These are phyloP conservation scores for Cymbopogon flexuosus DNA, from an alignment of 202 grass and related monocot species.

Conservation along the genomic window DNA sequence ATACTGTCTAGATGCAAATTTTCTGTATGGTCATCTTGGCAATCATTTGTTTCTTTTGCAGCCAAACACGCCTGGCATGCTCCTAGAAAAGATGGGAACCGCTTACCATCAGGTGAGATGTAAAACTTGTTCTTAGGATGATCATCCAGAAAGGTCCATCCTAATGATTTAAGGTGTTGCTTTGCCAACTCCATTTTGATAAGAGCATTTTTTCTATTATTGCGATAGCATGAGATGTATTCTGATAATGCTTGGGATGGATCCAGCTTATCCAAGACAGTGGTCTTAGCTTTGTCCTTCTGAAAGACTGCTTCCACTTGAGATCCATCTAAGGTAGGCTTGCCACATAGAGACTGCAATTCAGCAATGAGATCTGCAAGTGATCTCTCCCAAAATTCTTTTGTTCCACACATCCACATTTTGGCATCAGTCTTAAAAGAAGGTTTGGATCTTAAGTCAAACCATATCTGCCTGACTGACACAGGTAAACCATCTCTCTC, in stretches of 20 bases:
- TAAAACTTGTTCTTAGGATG: constrained; percentile 37
- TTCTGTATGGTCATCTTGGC: neutral
- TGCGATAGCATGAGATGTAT: constrained; percentile 32
- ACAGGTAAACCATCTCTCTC: constrained; percentile 47
- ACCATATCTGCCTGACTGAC: constrained; percentile 67
- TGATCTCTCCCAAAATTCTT: constrained; percentile 45
- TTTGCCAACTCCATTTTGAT: constrained; percentile 39
- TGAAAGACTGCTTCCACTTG: neutral
- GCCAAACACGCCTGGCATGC: constrained; percentile 56
- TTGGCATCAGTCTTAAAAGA: constrained; percentile 37
- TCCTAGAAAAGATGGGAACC: constrained; percentile 50
- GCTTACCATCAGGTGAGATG: constrained; percentile 52
- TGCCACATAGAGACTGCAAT: constrained; percentile 39
- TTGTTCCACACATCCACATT: constrained; percentile 49
- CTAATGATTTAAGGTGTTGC: constrained; percentile 45
- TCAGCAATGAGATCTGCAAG: constrained; percentile 36
- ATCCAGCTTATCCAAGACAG: constrained; percentile 32
- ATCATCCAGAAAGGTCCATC: constrained; percentile 47
- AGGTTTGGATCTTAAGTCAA: constrained; percentile 39
- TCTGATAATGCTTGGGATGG: constrained; percentile 30
- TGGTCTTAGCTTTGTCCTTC: constrained; percentile 17
- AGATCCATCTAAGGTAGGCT: constrained; percentile 22
- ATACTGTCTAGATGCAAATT: constrained; percentile 1
- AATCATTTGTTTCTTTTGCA: neutral
- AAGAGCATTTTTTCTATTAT: constrained; percentile 21